Evolutionary conservation across 73 alveolate species (phyloP), one percentile per base, ranked within the genome.

Genomic region (Breviolum minutum): DNA sequence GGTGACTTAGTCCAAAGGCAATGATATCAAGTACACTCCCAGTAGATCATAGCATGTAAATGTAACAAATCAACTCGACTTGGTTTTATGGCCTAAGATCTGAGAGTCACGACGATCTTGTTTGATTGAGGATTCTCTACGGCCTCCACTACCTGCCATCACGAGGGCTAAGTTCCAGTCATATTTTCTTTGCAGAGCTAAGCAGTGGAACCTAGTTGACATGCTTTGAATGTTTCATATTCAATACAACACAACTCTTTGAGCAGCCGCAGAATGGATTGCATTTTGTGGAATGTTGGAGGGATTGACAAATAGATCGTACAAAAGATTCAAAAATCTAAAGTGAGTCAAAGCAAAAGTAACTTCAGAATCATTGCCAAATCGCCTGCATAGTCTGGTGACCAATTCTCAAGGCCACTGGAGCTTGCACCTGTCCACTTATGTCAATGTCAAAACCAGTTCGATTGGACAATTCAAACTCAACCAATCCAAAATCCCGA

Each of bases 71-170:
- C 8, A 14, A 22, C 77, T 14, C 77, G 77, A 14, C n/a, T 22
- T 22, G 77, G 6, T 27, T 40, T 24, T 14, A 64, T 40, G 87
- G 90, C 90, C 90, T 81, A 81, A 54, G 0, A 81, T 32, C 90
- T 81, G 90, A 13, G 90, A 81, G 71, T 81, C 90, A 16, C 90
- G 71, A 16, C 90, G 90, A 81, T 81, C 90, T 81, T 81, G 69
- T 40, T 32, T 27, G 87, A 79, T 30, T 24, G 87, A 79, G 87
- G 90, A 81, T 81, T 81, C 90, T 20, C 90, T 48, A 7, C 90
- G 90, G 60, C 90, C 90, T 1, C 90, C 90, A 13, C 90, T 81
- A 70, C 90, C 90, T 81, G 26, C 87, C 24, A 79, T 30, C 87
- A 0, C 0, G 54, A 40, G 54, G 54, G 54, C 54, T 40, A 40